Evolutionary conservation across 1,284 basidiomycete genomes (phyloP), one percentile per base, ranked within the genome.

Genomic region (Ustilago vetiveriae): DNA sequence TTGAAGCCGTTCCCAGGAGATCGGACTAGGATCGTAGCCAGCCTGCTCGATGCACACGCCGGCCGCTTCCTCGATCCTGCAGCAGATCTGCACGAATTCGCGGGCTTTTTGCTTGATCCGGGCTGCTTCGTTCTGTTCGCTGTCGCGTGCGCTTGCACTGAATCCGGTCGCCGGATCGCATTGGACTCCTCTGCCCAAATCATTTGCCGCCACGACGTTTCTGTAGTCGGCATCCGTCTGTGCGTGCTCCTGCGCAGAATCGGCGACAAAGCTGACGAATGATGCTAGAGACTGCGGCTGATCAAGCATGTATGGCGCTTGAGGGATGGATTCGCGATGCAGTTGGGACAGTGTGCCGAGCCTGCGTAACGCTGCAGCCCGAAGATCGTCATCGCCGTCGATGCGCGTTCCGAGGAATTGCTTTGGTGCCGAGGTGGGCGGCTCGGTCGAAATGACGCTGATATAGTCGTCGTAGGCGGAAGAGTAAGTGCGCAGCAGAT

Each of bases 381-480:
- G 67, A 27, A 76, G 48, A 8, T 46, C 57, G 32, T 27, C 19
- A 27, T 78, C 74, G 38, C 66, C 62, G 11, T 76, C 72, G 40
- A 76, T 50, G 16, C 64, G 58, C 22, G 49, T 46, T 1, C 58
- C 59, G 16, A 67, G 36, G 30, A 56, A 38, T 29, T 60, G 57
- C 9, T 41, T 38, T n/a, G 52, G 44, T 2, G 36, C 47, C 26
- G 37, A 50, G 22, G 64, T 57, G 14, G 69, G 59, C 5, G 66
- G 73, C 46, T 71, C 67, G 9, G 70, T 72, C 11, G 76, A 78
- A 37, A 78, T 58, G 32, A 68, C 65, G 29, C 47, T 74, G 44
- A 78, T 77, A 53, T 69, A 77, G 53, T 78, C 76, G 45, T 78
- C 76, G 44, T 65, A 78, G 8, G 70, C 71, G 3, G 64, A 51